Evolutionary conservation across 148 eudicot species (phyloP), one percentile per base, ranked within the genome.

Genomic region (Nepenthes gracilis): DNA sequence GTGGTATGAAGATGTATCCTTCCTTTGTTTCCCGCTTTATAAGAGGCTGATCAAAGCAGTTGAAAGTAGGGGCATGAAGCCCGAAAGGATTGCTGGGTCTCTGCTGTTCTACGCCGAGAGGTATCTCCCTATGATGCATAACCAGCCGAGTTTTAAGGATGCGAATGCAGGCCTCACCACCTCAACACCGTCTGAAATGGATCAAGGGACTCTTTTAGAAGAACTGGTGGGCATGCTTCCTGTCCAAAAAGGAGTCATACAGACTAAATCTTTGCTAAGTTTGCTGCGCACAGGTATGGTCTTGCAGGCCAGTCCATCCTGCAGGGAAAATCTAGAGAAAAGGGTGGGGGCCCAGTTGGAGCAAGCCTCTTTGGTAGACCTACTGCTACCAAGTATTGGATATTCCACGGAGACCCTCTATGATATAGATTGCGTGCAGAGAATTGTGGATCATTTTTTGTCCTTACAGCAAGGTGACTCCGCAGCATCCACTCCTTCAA

Each of bases 1-100:
- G 93, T 86, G 93, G 93, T 79, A 77, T 64, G 86, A 83, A 57
- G 88, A 86, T 55, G 80, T 76, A 13, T 77, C 88, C 48, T 70
- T 57, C 36, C 82, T 86, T 36, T 72, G 81, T 56, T 75, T 83
- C 38, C 70, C 78, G 40, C 70, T 83, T 32, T 86, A 77, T 56
- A 86, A 75, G 72, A 67, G 88, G 49, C 61, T 86, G 2, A 83
- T 83, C 33, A 77, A 77, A 51, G 88, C 75, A 14, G 64, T 81
- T 33, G 82, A 79, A 62, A 47, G 61, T 14, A 68, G 77, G 35
- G 93, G 93, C 14, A 83, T 86, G 84, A 77, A 75, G 53, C 84
- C 82, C 2, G 93, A 86, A 50, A 81, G 66, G 36, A 67, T 86
- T 47, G 62, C 88, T 1, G 88, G 84, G 0, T 83, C 88, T 10